These are phyloP conservation scores for Rhodocollybia butyracea DNA, from an alignment of 768 basidiomycete genomes.

Conservation along the genomic window DNA sequence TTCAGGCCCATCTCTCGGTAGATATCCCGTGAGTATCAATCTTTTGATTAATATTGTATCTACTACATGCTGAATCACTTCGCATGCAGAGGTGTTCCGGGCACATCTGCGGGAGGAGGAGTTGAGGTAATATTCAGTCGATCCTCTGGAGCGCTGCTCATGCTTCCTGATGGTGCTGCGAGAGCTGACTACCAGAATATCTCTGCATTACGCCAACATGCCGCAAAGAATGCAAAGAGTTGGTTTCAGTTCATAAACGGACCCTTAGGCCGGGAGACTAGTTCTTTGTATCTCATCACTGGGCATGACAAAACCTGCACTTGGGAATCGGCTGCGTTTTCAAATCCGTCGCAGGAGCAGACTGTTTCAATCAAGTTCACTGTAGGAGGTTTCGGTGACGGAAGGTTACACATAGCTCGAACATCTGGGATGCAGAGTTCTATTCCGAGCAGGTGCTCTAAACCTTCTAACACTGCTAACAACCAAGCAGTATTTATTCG, in stretches of 20 bases:
- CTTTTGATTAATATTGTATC: neutral
- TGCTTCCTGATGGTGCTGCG: conserved; percentile 13
- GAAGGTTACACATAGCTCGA: neutral
- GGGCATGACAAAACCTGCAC: conserved; percentile 14
- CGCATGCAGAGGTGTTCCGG: neutral
- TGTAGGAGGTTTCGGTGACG: neutral
- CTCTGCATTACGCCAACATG: conserved; percentile 10
- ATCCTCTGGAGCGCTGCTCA: conserved; percentile 13
- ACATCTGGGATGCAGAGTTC: neutral
- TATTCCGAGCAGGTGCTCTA: neutral
- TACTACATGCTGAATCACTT: neutral
- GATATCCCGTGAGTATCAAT: neutral
- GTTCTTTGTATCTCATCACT: conserved; percentile 16
- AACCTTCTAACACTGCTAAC: neutral
- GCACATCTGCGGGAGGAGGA: neutral
- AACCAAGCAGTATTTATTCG: conserved; percentile 13
- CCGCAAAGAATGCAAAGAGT: conserved; percentile 9
- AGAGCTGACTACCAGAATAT: conserved; percentile 2
- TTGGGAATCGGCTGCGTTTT: conserved; percentile 15
- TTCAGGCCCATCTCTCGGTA: neutral
- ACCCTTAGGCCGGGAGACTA: conserved; percentile 9
- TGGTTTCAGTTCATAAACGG: conserved; percentile 15
- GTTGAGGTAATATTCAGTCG: neutral
- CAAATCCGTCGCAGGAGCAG: neutral
- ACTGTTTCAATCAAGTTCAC: neutral